Conservation (phyloP, 148 eudicot species). For the Vaccinium vitisidaea region DNA sequence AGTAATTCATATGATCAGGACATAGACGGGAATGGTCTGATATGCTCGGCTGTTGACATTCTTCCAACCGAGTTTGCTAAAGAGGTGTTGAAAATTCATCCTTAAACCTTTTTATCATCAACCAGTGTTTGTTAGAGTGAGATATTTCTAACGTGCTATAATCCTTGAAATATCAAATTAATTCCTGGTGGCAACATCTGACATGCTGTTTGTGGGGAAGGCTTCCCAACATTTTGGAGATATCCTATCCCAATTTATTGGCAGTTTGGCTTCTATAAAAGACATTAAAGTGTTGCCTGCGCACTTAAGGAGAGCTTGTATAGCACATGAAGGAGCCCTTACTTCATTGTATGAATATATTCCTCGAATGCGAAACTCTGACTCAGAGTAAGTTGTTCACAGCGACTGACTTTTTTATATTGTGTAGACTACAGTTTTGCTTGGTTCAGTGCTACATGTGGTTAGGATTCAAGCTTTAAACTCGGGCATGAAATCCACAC, state of each 20-base stretch:
- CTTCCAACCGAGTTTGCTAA: conserved; percentile 98
- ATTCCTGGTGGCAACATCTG: conserved; percentile 7
- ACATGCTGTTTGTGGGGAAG: conserved; percentile 32
- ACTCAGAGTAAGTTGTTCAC: conserved; percentile 60
- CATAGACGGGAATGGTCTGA: conserved; percentile 79
- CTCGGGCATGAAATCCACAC: background rate
- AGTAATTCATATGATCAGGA: conserved; percentile 65
- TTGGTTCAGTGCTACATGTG: background rate
- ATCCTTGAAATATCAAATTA: conserved; percentile 7
- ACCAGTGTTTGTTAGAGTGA: background rate
- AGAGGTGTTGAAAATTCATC: conserved; percentile 53
- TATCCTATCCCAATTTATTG: conserved; percentile 73
- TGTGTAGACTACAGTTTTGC: background rate
- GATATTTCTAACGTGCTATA: background rate
- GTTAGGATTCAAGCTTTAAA: background rate
- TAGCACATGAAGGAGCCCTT: conserved; percentile 74
- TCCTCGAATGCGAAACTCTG: conserved; percentile 79
- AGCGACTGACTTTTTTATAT: background rate
- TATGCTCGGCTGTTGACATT: conserved; percentile 90
- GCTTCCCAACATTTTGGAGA: conserved; percentile 99
- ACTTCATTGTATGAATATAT: conserved; percentile 80
- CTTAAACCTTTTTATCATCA: conserved; percentile 11
- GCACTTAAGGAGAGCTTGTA: conserved; percentile 77
- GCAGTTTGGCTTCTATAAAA: conserved; percentile 56
- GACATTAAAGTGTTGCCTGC: conserved; percentile 57